Evolutionary conservation across 106 monocot species (phyloP), one percentile per base, ranked within the genome.

Genomic region (Amphibolis antarctica): DNA sequence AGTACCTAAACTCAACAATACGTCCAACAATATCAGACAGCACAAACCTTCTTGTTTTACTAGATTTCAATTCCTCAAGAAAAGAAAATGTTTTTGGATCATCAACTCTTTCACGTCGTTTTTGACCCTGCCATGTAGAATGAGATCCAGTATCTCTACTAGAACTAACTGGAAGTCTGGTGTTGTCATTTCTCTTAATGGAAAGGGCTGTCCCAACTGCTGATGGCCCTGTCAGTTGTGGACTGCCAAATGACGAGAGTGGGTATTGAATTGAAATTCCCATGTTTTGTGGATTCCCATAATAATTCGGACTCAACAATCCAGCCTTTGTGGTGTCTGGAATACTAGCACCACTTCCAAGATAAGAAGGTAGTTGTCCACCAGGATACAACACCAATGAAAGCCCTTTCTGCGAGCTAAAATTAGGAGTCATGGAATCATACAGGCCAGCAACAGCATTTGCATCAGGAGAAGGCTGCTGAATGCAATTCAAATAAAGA

Each of bases 1-100:
- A 59, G 75, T 80, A 47, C 94, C 94, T 96, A 70, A 82, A 96
- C 53, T 96, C 94, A 28, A 86, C 84, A 74, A 96, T 80, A 19
- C 65, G 80, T 12, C 89, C 94, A 64, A 70, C 31, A 61, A 96
- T 90, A 74, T 89, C 94, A 45, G 89, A 84, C 46, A 96, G 66
- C 63, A 86, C 84, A 62, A 81, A 83, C 71, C 84, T 67, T 30
- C 84, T 75, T 46, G 69, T 60, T 53, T 83, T 86, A 69, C 67
- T 84, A 28, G 82, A 74, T 63, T 90, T 89, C 27, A 96, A 62
- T 67, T 96, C 94, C 36, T 96, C 94, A 42, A 96, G 82, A 63
- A 96, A 86, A 51, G 86, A 76, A 43, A 62, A 74, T n/a, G 64
- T 53, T 59, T 76, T 94, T 42, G 72, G n/a, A 45, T 86, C 79